Evolutionary conservation across 2,329 filamentous ascomycete species (phyloP).

Genomic region (Paraphaeosphaeria minitans): DNA sequence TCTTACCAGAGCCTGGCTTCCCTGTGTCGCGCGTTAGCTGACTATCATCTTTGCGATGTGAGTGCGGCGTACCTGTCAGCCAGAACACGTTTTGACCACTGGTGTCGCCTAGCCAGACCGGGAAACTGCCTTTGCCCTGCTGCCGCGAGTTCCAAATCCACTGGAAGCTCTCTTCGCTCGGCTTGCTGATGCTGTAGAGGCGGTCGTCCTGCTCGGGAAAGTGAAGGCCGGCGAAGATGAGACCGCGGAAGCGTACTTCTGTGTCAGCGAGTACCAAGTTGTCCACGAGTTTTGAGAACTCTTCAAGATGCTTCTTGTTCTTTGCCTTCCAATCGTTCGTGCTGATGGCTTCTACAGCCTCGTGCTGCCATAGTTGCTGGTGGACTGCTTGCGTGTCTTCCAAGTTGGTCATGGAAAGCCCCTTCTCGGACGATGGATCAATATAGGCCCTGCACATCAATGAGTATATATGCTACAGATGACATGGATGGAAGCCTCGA

Average conservation of each 20-base stretch:
- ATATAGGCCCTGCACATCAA: conserved; percentile 26
- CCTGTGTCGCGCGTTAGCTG: conserved; percentile 14
- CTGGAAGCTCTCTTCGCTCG: conserved; percentile 28
- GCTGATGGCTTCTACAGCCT: conserved; percentile 31
- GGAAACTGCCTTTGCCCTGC: conserved; percentile 23
- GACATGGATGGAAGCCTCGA: neutral
- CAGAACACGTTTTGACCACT: conserved; percentile 37
- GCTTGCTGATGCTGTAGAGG: conserved; percentile 26
- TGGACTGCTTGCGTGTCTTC: conserved; percentile 24
- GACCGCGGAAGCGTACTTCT: conserved; percentile 29
- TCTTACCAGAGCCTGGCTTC: conserved; percentile 55
- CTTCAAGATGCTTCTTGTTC: conserved; percentile 37
- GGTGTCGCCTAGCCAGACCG: conserved; percentile 35
- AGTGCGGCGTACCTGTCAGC: conserved; percentile 27
- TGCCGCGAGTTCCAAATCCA: conserved; percentile 30
- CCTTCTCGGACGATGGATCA: conserved; percentile 37
- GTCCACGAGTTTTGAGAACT: conserved; percentile 34
- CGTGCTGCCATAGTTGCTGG: conserved; percentile 36
- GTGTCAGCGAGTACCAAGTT: conserved; percentile 24
- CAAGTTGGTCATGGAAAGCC: conserved; percentile 27
- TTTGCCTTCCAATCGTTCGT: conserved; percentile 33
- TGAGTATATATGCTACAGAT: neutral
- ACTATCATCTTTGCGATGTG: neutral
- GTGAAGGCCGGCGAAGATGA: conserved; percentile 28
- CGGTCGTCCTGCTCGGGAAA: conserved; percentile 34